A percentile compares a stretch with the other conserved stretches of the same genome.
These are phyloP conservation scores for Lachnellula occidentalis DNA, from an alignment of 2,329 filamentous ascomycete genomes.

Conservation along the genomic window DNA sequence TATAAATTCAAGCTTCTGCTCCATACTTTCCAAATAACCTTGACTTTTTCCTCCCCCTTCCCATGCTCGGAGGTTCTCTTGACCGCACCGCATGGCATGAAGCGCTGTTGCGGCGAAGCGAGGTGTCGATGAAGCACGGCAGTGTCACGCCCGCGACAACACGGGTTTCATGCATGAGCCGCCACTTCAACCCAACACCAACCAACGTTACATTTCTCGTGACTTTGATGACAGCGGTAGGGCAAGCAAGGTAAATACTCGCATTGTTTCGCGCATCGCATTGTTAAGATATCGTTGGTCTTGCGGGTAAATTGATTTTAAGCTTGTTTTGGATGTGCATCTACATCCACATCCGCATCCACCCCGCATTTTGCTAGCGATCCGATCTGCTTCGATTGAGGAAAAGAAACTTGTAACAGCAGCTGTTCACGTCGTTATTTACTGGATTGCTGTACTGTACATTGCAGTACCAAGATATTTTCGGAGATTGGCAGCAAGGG, in stretches of 20 bases:
- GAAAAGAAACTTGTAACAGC: neutral
- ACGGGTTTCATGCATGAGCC: slow-evolving; percentile 1
- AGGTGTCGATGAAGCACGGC: slow-evolving; percentile 6
- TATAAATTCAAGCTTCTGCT: neutral
- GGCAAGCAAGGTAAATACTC: no score
- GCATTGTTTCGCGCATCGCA: no score
- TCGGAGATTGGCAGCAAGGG: slow-evolving; percentile 3
- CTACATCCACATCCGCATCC: no score
- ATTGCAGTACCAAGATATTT: neutral
- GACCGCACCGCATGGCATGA: slow-evolving; percentile 5
- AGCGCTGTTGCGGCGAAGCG: slow-evolving; percentile 1
- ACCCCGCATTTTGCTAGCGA: no score
- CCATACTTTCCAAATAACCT: neutral
- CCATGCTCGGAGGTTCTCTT: neutral
- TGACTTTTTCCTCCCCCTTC: no score
- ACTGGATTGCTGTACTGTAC: neutral
- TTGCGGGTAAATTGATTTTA: no score
- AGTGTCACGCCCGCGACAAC: slow-evolving; percentile 1
- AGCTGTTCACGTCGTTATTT: neutral
- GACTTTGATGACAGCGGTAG: neutral
- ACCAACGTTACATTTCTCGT: neutral
- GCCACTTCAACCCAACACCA: neutral
- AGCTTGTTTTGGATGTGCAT: no score
- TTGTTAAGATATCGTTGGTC: no score
- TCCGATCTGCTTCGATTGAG: neutral